phyloP scores from a whole-genome alignment of 2,329 filamentous ascomycete genomes.

The Pseudogymnoascus sp. region DNA sequence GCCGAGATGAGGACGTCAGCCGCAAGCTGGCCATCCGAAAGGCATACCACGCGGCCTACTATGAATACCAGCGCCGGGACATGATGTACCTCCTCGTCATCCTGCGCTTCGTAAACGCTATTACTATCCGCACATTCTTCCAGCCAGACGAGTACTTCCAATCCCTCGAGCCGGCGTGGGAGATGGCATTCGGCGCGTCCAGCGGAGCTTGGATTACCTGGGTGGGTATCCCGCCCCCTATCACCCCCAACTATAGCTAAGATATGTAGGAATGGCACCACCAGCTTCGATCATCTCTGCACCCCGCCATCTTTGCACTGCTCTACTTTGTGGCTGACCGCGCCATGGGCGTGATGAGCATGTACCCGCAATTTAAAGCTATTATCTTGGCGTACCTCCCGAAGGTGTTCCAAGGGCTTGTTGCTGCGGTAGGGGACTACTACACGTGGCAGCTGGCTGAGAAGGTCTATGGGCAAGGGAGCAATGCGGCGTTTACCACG shows the following conservation, averaged over 20 bases:
- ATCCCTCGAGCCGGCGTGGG: conserved; percentile 89
- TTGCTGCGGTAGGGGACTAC: conserved; percentile 73
- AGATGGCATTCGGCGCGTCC: conserved; percentile 66
- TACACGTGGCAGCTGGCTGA: conserved; percentile 79
- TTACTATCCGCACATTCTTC: conserved; percentile 81
- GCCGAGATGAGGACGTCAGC: not conserved
- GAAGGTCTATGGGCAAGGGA: conserved; percentile 60
- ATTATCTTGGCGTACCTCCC: conserved; percentile 65
- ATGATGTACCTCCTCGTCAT: conserved; percentile 40
- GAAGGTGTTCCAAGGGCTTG: conserved; percentile 64
- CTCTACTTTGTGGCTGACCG: conserved; percentile 58
- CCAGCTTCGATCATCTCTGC: conserved; percentile 79
- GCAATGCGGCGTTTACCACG: conserved; percentile 57
- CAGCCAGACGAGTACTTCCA: conserved; percentile 98
- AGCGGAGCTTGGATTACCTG: conserved; percentile 92
- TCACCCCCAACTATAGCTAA: conserved; percentile 1
- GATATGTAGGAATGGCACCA: conserved; percentile 76
- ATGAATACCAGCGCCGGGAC: conserved; percentile 13
- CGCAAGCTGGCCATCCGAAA: not conserved
- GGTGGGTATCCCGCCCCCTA: conserved; percentile 46
- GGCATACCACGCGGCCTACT: not conserved
- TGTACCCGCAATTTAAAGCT: conserved; percentile 49
- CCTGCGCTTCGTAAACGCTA: conserved; percentile 71
- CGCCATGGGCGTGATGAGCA: conserved; percentile 45
- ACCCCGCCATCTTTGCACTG: conserved; percentile 77